Conservation (phyloP, 2,329 filamentous ascomycete species). For the Huntiella moniliformis region DNA sequence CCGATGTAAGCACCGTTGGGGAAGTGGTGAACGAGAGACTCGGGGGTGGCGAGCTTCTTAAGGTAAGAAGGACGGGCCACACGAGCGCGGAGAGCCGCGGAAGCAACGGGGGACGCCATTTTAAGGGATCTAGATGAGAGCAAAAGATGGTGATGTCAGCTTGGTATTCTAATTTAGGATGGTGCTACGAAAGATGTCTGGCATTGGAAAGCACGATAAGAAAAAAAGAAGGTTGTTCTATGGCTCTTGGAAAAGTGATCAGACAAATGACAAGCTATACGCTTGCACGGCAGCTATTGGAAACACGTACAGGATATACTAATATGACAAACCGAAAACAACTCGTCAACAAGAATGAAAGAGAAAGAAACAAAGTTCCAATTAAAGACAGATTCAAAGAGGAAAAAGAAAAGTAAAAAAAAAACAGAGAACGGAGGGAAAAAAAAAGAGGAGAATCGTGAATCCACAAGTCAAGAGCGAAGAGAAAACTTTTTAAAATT, state of each 20-base stretch:
- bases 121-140: neutral
- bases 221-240: slow-evolving; percentile 9
- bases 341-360: neutral
- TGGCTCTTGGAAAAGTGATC: neutral
- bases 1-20: slow-evolving; percentile 74
- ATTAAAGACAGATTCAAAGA: neutral
- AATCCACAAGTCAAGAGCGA: neutral
- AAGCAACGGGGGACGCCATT: slow-evolving; percentile 38
- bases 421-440: neutral
- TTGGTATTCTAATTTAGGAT: slow-evolving; percentile 10
- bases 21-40: slow-evolving; percentile 65
- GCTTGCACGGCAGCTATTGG: too few relatives aligned
- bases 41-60: slow-evolving; percentile 58
- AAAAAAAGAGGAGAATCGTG: neutral
- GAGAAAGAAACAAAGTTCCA: neutral
- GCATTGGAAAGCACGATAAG: neutral
- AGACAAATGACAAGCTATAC: neutral
- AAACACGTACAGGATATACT: neutral
- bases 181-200: neutral
- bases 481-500: neutral
- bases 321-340: neutral
- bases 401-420: slow-evolving; percentile 3
- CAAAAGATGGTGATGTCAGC: neutral
- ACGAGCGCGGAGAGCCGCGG: slow-evolving; percentile 57
- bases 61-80: slow-evolving; percentile 59